Evolutionary conservation across 768 basidiomycete species (phyloP), one percentile per base, ranked within the genome.

Genomic region (Naganishia vishniacii): DNA sequence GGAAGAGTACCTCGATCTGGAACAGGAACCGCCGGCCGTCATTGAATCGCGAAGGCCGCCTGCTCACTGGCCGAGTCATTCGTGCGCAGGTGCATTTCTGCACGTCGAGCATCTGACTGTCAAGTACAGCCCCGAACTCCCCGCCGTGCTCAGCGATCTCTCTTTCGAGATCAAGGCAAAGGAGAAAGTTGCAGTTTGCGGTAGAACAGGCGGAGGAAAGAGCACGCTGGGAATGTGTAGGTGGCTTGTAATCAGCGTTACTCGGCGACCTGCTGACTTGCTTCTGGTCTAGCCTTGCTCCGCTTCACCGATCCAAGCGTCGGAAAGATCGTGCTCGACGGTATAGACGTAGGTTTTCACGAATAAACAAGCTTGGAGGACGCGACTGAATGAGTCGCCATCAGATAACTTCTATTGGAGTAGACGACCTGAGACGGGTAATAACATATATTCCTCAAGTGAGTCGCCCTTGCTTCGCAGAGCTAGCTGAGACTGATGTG

Each of bases 31-130:
- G 0, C 85, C 89, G 2, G 81, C 85, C 0, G 72, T 87, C 64
- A 86, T 91, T 51, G 86, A 90, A 68, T 82, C 82, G 0, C 83
- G 82, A 62, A 83, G 88, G 7, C 86, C 86, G 1, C 92, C 92
- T 0, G 92, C 91, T 0, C 92, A 92, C 71, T 95, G 92, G 92
- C 92, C 92, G 0, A 90, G n/a, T n/a, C n/a, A 90, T 0, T 80
- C 85, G 18, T 82, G 74, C 51, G 79, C 82, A 8, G 80, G 84
- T 29, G 72, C 81, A 3, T 79, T 93, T 26, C 71, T 95, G 31
- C 76, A 78, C 0, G 88, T 89, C 0, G 85, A 91, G 68, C 83
- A 91, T 66, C 79, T 94, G 28, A 84, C 83, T 18, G 79, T 93
- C 74, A 88, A 85, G 75, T 93, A 93, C 75, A 84, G 88, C 0